phyloP scores from a whole-genome alignment of 208 protist species.

The Endotrypanum monterogeii region DNA sequence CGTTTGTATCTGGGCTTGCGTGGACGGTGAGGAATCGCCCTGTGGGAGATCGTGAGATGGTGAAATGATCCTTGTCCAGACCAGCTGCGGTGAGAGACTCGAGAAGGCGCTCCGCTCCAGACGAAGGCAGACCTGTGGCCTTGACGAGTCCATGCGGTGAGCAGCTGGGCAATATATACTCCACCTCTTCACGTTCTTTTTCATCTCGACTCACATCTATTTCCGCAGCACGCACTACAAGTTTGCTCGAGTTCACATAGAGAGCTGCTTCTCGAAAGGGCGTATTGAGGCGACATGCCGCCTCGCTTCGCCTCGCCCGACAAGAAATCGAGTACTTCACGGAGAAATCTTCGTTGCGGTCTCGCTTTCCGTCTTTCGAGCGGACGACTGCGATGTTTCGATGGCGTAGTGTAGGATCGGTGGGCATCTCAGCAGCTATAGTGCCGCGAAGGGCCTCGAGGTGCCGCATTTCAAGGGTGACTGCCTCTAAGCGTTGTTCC shows the following conservation, averaged over 20 bases:
- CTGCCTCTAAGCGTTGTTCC: slow-evolving; percentile 2
- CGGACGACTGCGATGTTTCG: not conserved
- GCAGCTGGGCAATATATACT: slow-evolving; percentile 3
- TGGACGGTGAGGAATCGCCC: not conserved
- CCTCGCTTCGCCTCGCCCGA: not conserved
- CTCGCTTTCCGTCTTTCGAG: not conserved
- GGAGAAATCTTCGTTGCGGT: not conserved
- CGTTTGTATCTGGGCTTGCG: not conserved
- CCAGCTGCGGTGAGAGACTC: not conserved
- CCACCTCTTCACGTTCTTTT: slow-evolving; percentile 7
- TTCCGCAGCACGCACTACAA: slow-evolving; percentile 5
- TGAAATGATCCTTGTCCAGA: not conserved
- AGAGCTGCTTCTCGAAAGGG: slow-evolving; percentile 25
- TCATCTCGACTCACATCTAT: slow-evolving; percentile 12
- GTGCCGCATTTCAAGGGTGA: slow-evolving; percentile 1
- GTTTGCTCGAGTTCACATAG: slow-evolving; percentile 12
- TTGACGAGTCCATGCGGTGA: not conserved
- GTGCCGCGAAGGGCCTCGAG: slow-evolving; percentile 19
- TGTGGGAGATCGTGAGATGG: not conserved
- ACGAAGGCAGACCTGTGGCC: not conserved
- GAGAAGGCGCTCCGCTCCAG: not conserved
- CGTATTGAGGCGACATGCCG: not conserved
- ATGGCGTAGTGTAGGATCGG: not conserved
- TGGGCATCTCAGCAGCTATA: not conserved
- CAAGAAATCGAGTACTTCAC: not conserved